A percentile compares a stretch with the other conserved stretches of the same genome.
These are phyloP conservation scores for Nakazawaea holstii DNA, from an alignment of 805 yeast genomes.

Conservation along the genomic window DNA sequence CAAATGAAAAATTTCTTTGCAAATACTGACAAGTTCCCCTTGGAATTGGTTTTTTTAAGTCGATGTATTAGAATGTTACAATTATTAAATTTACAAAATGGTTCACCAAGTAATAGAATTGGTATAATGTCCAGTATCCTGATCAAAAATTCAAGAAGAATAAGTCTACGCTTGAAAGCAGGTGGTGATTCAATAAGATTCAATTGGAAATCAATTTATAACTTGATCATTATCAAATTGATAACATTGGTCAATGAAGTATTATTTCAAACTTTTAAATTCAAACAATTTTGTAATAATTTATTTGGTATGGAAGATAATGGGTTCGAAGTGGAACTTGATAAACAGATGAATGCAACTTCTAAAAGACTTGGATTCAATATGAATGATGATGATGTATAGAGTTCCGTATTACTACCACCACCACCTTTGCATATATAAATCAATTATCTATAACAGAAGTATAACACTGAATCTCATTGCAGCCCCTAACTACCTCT, in stretches of 20 bases:
- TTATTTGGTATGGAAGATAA: constrained; percentile 16
- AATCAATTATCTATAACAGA: too few relatives aligned
- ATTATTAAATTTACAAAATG: constrained; percentile 57
- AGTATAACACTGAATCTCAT: too few relatives aligned
- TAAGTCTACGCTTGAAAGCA: constrained; percentile 11
- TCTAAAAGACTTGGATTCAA: constrained; percentile 38
- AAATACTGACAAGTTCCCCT: constrained; percentile 63
- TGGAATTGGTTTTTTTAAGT: constrained; percentile 58
- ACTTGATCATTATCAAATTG: constrained; percentile 19
- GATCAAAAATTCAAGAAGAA: constrained; percentile 15
- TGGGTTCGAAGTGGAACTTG: constrained; percentile 42
- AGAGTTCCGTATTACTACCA: background rate
- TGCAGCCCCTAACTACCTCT: background rate
- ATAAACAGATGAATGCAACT: constrained; percentile 34
- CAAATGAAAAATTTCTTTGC: constrained; percentile 49
- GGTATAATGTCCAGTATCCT: constrained; percentile 60
- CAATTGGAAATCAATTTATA: constrained; percentile 10
- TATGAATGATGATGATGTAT: constrained; percentile 10
- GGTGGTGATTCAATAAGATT: constrained; percentile 6
- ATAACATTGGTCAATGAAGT: constrained; percentile 26
- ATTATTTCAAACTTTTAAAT: constrained; percentile 15
- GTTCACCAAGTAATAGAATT: constrained; percentile 71
- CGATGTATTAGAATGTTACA: constrained; percentile 74
- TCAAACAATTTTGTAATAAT: constrained; percentile 8
- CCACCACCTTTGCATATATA: too few relatives aligned